phyloP scores from a whole-genome alignment of 1,139 yeast species.

The Diutina siamensis region DNA sequence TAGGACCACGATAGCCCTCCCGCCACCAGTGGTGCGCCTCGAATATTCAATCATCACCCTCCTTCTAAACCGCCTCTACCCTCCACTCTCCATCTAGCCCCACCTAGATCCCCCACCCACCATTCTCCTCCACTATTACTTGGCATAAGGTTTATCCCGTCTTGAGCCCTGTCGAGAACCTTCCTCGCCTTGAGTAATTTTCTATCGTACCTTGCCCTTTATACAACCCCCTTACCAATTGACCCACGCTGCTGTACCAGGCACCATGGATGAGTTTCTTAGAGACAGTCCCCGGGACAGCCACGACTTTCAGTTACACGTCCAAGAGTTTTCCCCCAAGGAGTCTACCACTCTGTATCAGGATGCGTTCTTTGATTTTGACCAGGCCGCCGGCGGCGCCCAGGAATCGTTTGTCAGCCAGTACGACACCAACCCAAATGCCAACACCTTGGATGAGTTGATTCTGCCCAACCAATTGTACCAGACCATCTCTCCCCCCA shows the following conservation, averaged over 20 bases:
- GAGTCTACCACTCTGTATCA: neutral
- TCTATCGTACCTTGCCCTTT: neutral
- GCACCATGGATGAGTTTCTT: conserved; percentile 3
- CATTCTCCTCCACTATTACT: no score
- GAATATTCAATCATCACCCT: no score
- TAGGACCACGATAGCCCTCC: no score
- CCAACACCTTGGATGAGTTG: conserved; percentile 2
- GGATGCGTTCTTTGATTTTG: conserved; percentile 5
- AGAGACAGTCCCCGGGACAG: conserved; percentile 4
- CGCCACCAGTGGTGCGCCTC: no score
- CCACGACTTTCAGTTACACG: conserved; percentile 5
- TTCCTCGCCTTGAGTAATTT: no score
- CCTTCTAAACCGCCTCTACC: no score
- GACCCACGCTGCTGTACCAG: neutral
- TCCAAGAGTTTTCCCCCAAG: conserved; percentile 1
- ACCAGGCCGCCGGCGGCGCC: neutral
- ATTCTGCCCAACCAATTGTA: conserved; percentile 2
- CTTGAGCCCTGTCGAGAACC: no score
- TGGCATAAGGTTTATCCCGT: no score
- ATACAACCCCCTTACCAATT: neutral
- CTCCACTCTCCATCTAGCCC: no score
- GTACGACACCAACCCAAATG: neutral
- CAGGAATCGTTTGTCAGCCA: neutral
- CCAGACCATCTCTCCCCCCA: neutral
- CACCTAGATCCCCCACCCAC: no score